Conservation (phyloP, 768 basidiomycete species). For the Tricholoma flavovirens region DNA sequence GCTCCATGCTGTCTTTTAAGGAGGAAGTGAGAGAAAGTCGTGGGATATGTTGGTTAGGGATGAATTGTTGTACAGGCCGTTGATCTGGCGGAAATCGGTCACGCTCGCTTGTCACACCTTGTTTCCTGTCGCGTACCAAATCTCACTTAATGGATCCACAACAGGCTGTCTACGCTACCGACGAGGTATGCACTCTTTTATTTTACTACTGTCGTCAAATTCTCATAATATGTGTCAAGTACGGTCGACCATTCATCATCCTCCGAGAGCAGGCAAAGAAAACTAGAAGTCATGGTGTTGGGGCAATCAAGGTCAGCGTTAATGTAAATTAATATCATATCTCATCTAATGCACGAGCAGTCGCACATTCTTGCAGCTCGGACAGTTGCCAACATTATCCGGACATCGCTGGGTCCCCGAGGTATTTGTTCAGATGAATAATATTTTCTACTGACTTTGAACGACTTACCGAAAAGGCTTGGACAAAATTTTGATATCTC, state of each 20-base stretch:
- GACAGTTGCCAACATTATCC: constrained; percentile 90
- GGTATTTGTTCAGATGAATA: constrained; percentile 38
- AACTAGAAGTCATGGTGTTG: constrained; percentile 85
- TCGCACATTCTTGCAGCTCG: constrained; percentile 94
- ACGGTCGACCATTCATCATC: constrained; percentile 97
- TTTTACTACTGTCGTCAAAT: neutral
- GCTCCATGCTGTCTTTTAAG: constrained; percentile 41
- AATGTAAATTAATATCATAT: constrained; percentile 7
- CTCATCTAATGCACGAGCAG: constrained; percentile 30
- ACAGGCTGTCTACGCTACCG: constrained; percentile 80
- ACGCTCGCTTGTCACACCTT: constrained; percentile 29
- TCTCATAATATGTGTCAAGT: constrained; percentile 39
- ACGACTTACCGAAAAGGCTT: too few relatives aligned
- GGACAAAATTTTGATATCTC: constrained; percentile 91
- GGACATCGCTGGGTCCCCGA: constrained; percentile 92
- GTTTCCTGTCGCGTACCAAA: constrained; percentile 23
- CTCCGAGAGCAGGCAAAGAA: constrained; percentile 90
- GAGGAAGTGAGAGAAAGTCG: constrained; percentile 22
- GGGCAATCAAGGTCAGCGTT: constrained; percentile 82
- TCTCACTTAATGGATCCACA: constrained; percentile 32
- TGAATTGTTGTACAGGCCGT: constrained; percentile 28
- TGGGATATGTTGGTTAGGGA: constrained; percentile 26
- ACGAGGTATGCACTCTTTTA: constrained; percentile 51
- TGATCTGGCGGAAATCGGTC: constrained; percentile 21
- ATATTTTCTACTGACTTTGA: constrained; percentile 1